Percentiles rank a stretch among this genome's conserved stretches.
Conservation (phyloP, 1,284 basidiomycete genomes). For the Ustilago tritici region DNA sequence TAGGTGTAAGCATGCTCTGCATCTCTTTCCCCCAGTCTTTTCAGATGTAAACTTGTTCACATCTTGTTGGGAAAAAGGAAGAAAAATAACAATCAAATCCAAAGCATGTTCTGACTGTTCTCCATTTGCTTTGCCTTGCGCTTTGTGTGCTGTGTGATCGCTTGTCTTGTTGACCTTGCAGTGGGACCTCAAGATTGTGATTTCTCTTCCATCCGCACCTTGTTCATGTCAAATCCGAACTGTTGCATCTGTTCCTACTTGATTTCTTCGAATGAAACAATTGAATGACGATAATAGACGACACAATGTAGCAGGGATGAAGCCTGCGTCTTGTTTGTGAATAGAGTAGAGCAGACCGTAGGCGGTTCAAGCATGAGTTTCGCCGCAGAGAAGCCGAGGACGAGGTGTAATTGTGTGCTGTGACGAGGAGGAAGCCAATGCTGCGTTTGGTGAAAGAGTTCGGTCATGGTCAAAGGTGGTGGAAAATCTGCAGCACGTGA, state of each 20-base stretch:
- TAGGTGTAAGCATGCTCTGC: conserved; percentile 50
- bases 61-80: background rate
- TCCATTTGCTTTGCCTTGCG: background rate
- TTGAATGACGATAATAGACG: background rate
- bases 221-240: background rate
- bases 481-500: too few species aligned
- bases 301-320: background rate
- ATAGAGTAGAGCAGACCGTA: too few species aligned
- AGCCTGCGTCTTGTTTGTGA: background rate
- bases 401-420: background rate
- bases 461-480: too few species aligned
- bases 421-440: background rate
- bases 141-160: background rate
- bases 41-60: background rate
- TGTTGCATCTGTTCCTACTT: background rate
- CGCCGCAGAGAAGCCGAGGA: background rate
- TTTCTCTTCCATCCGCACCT: background rate
- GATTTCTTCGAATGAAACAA: background rate
- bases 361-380: too few species aligned
- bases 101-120: conserved; percentile 10
- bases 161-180: background rate
- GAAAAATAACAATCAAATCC: background rate
- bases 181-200: conserved; percentile 21
- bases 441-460: too few species aligned
- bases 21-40: conserved; percentile 7